phyloP scores from a whole-genome alignment of 2,329 filamentous ascomycete genomes.

The Dactylellina haptotyla region DNA sequence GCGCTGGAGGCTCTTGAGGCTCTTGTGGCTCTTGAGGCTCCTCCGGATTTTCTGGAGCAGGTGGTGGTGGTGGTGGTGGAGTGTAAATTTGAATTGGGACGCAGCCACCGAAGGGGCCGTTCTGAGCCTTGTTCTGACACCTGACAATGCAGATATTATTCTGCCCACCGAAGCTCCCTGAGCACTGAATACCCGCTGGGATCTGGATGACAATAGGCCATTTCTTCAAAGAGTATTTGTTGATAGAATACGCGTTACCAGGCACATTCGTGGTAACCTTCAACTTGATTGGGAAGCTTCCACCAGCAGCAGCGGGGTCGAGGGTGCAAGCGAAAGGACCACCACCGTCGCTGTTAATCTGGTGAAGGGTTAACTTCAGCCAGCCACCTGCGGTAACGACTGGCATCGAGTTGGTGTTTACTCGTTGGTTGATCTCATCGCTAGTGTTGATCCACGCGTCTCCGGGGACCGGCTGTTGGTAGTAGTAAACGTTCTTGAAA shows the following conservation, averaged over 20 bases:
- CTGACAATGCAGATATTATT: constrained; percentile 73
- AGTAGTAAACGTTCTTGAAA: constrained; percentile 5
- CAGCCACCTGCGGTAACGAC: constrained; percentile 70
- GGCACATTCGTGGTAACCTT: constrained; percentile 68
- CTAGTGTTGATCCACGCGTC: neutral
- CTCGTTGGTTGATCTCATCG: neutral
- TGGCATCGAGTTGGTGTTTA: constrained; percentile 63
- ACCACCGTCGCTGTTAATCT: constrained; percentile 74
- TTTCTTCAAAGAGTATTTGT: constrained; percentile 20
- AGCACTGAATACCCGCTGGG: constrained; percentile 74
- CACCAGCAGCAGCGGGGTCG: constrained; percentile 69
- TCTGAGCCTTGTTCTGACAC: constrained; percentile 71
- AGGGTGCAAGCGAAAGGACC: constrained; percentile 74
- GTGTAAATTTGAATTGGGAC: constrained; percentile 72
- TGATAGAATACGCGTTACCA: constrained; percentile 65
- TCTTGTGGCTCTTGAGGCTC: neutral
- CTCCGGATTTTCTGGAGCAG: neutral
- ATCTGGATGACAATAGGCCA: constrained; percentile 71
- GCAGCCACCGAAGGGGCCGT: constrained; percentile 74
- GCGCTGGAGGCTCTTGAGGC: constrained; percentile 22
- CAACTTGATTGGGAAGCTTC: constrained; percentile 65
- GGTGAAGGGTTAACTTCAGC: constrained; percentile 72
- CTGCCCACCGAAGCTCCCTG: constrained; percentile 69
- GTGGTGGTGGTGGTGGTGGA: neutral
- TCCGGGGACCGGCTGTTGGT: neutral